Conservation (phyloP, 78 protist species). For the Dictyostelium citrinum region DNA sequence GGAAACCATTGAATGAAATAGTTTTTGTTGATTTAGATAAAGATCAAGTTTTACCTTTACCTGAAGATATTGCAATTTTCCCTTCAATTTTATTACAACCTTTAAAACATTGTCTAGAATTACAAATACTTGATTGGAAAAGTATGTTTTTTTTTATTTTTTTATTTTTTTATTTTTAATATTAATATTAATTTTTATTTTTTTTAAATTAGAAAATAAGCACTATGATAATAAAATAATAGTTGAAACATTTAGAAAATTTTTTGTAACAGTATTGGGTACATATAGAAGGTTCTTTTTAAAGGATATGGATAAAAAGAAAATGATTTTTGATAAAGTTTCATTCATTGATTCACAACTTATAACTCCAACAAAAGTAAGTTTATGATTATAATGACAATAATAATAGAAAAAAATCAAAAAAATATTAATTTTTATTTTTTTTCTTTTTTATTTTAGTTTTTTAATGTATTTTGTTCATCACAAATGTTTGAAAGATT, state of each 20-base stretch:
- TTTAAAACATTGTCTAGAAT: slow-evolving; percentile 59
- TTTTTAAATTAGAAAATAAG: slow-evolving; percentile 2
- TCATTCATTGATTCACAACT: slow-evolving; percentile 74
- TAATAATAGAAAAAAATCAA: not conserved
- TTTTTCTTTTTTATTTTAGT: slow-evolving; percentile 13
- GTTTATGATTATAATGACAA: not conserved
- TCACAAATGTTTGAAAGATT: slow-evolving; percentile 79
- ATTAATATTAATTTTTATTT: not conserved
- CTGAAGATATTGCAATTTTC: slow-evolving; percentile 64
- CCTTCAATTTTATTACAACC: slow-evolving; percentile 58
- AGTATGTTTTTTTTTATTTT: not conserved
- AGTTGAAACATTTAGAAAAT: slow-evolving; percentile 68
- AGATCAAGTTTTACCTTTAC: slow-evolving; percentile 62
- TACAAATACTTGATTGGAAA: slow-evolving; percentile 41
- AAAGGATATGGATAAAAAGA: slow-evolving; percentile 67
- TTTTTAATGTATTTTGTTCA: slow-evolving; percentile 56
- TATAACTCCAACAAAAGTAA: slow-evolving; percentile 53
- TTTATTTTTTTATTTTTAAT: not conserved
- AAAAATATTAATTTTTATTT: not conserved
- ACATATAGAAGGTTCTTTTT: slow-evolving; percentile 75
- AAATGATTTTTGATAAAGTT: slow-evolving; percentile 59
- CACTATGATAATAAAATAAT: slow-evolving; percentile 52
- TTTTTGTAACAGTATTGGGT: slow-evolving; percentile 59
- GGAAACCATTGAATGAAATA: slow-evolving; percentile 67
- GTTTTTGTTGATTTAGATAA: slow-evolving; percentile 72